phyloP scores from a whole-genome alignment of 2,329 filamentous ascomycete species.

The Talaromyces atroroseus region DNA sequence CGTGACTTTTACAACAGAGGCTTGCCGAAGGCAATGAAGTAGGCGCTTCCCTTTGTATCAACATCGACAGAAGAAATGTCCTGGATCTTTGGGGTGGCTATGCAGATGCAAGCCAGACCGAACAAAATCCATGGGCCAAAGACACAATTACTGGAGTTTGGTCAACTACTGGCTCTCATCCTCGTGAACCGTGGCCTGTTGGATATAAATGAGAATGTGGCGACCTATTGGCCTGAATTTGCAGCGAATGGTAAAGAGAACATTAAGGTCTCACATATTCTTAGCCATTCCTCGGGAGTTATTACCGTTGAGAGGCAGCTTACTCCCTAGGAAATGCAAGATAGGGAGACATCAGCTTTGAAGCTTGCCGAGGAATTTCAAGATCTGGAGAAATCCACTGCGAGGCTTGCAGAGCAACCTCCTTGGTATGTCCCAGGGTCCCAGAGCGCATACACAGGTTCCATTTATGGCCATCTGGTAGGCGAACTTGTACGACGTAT shows the following conservation, averaged over 20 bases:
- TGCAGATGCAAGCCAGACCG: constrained; percentile 21
- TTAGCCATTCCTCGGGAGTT: constrained; percentile 7
- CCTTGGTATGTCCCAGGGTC: background rate
- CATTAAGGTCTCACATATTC: constrained; percentile 21
- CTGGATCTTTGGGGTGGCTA: constrained; percentile 39
- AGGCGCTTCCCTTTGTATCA: constrained; percentile 15
- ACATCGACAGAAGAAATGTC: constrained; percentile 46
- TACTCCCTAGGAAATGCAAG: background rate
- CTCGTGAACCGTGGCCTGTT: constrained; percentile 22
- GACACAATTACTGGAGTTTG: constrained; percentile 26
- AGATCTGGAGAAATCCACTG: background rate
- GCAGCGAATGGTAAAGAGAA: constrained; percentile 26
- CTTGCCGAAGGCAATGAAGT: background rate
- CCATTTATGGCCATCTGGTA: constrained; percentile 12
- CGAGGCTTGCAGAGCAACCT: background rate
- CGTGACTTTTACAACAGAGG: background rate
- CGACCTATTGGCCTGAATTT: constrained; percentile 31
- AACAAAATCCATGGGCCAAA: constrained; percentile 29
- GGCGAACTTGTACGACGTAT: constrained; percentile 17
- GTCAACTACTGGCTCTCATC: constrained; percentile 21
- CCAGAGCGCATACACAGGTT: background rate
- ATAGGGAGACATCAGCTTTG: background rate
- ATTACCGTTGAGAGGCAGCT: background rate
- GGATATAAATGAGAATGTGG: constrained; percentile 21
- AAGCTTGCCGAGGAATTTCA: background rate